These are phyloP conservation scores for Gryganskiella cystojenkinii DNA, from an alignment of 192 early-diverging fungal genomes.

Conservation along the genomic window DNA sequence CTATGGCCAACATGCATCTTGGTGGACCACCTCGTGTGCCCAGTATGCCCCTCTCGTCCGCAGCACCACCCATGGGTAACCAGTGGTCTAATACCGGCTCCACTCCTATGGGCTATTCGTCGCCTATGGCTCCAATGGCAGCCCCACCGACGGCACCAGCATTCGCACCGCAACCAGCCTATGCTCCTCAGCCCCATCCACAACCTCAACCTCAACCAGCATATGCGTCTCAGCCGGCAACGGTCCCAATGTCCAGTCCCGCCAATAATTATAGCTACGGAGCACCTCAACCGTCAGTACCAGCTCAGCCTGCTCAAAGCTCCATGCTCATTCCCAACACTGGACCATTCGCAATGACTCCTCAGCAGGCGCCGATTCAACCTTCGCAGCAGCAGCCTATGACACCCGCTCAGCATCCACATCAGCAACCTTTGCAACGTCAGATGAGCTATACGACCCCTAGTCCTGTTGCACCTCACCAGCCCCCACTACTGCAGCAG, in stretches of 20 bases:
- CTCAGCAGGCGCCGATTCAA: conserved; percentile 16
- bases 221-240: no score
- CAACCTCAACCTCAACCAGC: no score
- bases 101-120: conserved; percentile 9
- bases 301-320: conserved; percentile 18
- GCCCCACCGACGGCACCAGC: conserved; percentile 32
- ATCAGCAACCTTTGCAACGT: conserved; percentile 11
- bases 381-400: conserved; percentile 22
- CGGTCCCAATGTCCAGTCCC: no score
- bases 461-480: conserved; percentile 1
- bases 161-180: conserved; percentile 3
- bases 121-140: conserved; percentile 5
- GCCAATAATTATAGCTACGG: no score
- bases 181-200: conserved; percentile 6
- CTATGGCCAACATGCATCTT: conserved; percentile 14
- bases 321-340: conserved; percentile 43
- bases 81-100: conserved; percentile 24
- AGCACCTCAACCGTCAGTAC: conserved; percentile 7
- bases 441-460: conserved; percentile 27
- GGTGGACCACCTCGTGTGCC: conserved; percentile 13
- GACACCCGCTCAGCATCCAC: conserved; percentile 8
- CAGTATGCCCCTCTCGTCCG: neutral
- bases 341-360: conserved; percentile 31
- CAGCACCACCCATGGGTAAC: conserved; percentile 1
- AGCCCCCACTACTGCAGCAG: conserved; percentile 23